Evolutionary conservation across 345 rosid species (phyloP).

Genomic region (Moricandia arvensis): DNA sequence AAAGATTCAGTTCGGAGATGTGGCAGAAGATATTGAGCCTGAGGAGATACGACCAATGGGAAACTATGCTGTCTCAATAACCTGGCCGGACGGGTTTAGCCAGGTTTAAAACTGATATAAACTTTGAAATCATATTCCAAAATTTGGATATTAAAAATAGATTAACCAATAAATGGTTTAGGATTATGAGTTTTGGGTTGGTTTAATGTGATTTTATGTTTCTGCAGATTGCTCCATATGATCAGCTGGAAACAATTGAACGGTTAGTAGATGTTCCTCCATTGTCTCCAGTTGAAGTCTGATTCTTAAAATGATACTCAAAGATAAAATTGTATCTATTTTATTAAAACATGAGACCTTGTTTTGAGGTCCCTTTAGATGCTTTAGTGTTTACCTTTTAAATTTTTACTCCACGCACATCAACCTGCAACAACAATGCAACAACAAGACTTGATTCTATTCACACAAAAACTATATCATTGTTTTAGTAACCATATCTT

Average conservation of each 20-base stretch:
- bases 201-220: background rate
- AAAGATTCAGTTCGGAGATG: conserved; percentile 64
- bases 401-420: no score
- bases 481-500: no score
- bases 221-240: conserved; percentile 92
- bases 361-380: no score
- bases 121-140: conserved; percentile 9
- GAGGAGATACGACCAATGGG: conserved; percentile 93
- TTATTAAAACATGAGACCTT: background rate
- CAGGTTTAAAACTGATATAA: conserved; percentile 47
- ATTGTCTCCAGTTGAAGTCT: conserved; percentile 40
- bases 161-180: background rate
- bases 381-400: no score
- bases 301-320: background rate
- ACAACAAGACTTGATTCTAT: no score
- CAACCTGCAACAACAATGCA: no score
- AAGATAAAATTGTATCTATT: conserved; percentile 19
- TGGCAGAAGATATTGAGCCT: conserved; percentile 87
- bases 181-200: conserved; percentile 7
- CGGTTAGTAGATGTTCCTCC: conserved; percentile 65
- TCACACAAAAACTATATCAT: no score
- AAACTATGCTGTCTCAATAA: conserved; percentile 90
- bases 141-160: background rate
- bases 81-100: conserved; percentile 95
- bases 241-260: conserved; percentile 79